Conservation (phyloP, 192 early-diverging fungal genomes). For the Backusella australiensis region DNA sequence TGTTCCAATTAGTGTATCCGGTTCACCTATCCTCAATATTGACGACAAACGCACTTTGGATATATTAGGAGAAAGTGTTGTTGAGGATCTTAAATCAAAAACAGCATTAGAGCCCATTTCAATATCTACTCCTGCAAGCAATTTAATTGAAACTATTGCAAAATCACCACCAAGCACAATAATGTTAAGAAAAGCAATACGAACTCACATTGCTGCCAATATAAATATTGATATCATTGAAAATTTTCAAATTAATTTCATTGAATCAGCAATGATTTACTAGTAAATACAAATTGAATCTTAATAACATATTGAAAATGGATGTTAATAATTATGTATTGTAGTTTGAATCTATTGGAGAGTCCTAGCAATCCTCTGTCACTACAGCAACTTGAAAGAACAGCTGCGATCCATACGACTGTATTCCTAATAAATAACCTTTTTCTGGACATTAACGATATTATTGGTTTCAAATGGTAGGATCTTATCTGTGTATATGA, state of each 20-base stretch:
- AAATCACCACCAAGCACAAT: not conserved
- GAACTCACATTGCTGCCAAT: not conserved
- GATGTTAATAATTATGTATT: not conserved
- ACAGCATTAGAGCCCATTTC: no score
- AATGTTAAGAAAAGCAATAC: not conserved
- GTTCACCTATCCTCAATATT: no score
- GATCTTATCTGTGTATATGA: not conserved
- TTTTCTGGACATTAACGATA: constrained; percentile 5
- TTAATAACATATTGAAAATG: not conserved
- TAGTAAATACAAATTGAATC: constrained; percentile 5
- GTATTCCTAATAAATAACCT: not conserved
- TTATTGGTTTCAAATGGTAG: constrained; percentile 6
- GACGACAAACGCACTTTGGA: no score
- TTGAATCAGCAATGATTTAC: not conserved
- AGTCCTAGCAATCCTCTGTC: not conserved
- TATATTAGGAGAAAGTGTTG: no score
- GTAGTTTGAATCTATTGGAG: constrained; percentile 4
- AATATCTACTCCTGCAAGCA: not conserved
- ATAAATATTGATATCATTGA: not conserved
- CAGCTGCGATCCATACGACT: not conserved
- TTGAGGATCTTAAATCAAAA: no score
- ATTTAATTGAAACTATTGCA: not conserved
- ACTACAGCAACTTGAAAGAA: not conserved
- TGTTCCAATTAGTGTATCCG: no score
- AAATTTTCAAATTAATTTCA: not conserved